Conservation (phyloP, 805 yeast species). For the Hemisphaericaspora nanyangensis region DNA sequence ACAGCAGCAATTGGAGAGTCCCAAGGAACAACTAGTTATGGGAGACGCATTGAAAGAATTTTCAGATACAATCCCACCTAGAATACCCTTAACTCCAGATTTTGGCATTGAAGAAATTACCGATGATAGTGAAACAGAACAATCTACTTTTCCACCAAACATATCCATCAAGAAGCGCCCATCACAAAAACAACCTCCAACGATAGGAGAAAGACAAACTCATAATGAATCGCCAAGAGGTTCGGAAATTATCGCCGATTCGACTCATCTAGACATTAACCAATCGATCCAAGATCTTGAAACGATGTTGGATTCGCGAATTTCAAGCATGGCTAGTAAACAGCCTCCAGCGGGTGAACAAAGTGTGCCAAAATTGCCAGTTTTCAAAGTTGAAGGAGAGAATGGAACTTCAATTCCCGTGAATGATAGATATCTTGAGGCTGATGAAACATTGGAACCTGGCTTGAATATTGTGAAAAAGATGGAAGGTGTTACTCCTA, state of each 20-base stretch:
- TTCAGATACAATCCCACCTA: slow-evolving; percentile 7
- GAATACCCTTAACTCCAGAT: slow-evolving; percentile 16
- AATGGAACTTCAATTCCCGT: neutral
- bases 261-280: slow-evolving; percentile 3
- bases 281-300: slow-evolving; percentile 39
- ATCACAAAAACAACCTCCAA: neutral
- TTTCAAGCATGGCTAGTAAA: slow-evolving; percentile 8
- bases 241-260: slow-evolving; percentile 7
- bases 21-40: no score
- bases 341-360: neutral
- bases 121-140: slow-evolving; percentile 25
- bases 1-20: neutral
- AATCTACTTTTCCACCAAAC: neutral
- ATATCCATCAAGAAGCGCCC: neutral
- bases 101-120: slow-evolving; percentile 36
- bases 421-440: neutral
- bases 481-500: neutral
- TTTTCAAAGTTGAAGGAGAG: neutral
- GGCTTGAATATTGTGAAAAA: slow-evolving; percentile 15
- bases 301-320: slow-evolving; percentile 34
- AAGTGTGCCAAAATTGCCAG: neutral
- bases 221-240: slow-evolving; percentile 5
- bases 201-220: slow-evolving; percentile 5
- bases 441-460: neutral
- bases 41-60: slow-evolving; percentile 5